phyloP scores from a whole-genome alignment of 257 asterid species.

The Solanum arcanum region DNA sequence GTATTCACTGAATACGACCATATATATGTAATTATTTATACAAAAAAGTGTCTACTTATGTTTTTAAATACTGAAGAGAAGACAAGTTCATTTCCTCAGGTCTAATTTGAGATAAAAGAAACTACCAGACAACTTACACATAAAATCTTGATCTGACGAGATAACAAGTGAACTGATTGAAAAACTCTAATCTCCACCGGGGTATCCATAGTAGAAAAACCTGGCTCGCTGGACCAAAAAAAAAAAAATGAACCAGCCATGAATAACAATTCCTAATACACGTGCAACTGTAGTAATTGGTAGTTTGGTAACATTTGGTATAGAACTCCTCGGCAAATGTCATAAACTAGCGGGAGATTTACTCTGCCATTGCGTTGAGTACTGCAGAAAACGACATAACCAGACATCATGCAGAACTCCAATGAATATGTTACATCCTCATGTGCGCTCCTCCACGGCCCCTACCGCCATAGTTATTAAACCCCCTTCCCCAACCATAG shows the following conservation, averaged over 20 bases:
- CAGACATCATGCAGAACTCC: neutral
- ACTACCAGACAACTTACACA: neutral
- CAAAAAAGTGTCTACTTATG: too few relatives aligned
- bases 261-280: neutral
- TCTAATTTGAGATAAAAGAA: neutral
- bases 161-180: neutral
- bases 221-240: slow-evolving; percentile 22
- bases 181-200: neutral
- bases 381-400: neutral
- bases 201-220: neutral
- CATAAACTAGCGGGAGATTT: neutral
- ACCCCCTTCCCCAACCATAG: slow-evolving; percentile 47
- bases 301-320: neutral
- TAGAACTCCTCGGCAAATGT: neutral
- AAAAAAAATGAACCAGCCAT: slow-evolving; percentile 14
- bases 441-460: slow-evolving; percentile 47
- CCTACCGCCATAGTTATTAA: slow-evolving; percentile 30
- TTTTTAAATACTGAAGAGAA: neutral
- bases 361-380: neutral
- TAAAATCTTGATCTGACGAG: neutral
- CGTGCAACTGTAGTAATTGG: neutral
- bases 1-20: too few relatives aligned
- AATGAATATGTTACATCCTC: slow-evolving; percentile 4
- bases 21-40: too few relatives aligned
- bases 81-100: neutral